These are phyloP conservation scores for Penicillium psychrofluorescens DNA, from an alignment of 495 filamentous ascomycete species.

Conservation along the genomic window DNA sequence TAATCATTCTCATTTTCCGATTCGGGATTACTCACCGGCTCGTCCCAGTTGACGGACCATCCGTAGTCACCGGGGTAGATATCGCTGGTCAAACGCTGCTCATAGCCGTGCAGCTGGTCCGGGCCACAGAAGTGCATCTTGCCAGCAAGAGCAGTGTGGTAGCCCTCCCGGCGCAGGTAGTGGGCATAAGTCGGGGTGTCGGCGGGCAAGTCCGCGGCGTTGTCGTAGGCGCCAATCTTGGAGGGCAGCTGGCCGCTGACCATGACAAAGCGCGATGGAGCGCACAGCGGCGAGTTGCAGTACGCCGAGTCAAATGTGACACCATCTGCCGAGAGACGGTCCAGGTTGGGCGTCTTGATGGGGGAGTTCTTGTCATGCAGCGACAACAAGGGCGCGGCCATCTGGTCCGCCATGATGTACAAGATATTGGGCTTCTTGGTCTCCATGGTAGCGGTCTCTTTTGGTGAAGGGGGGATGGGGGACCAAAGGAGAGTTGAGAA, in stretches of 20 bases:
- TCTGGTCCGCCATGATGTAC: slow-evolving; percentile 90
- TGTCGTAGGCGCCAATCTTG: slow-evolving; percentile 82
- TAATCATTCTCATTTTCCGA: neutral
- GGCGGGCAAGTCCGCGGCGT: slow-evolving; percentile 65
- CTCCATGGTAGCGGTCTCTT: slow-evolving; percentile 31
- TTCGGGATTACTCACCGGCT: slow-evolving; percentile 42
- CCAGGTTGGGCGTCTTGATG: slow-evolving; percentile 81
- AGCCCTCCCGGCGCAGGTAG: slow-evolving; percentile 75
- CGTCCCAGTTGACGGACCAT: slow-evolving; percentile 87
- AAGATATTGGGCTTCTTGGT: slow-evolving; percentile 62
- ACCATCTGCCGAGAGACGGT: slow-evolving; percentile 66
- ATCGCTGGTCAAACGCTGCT: slow-evolving; percentile 79
- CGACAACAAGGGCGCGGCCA: slow-evolving; percentile 76
- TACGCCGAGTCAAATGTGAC: slow-evolving; percentile 86
- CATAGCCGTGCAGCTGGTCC: slow-evolving; percentile 86
- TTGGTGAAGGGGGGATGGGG: slow-evolving; percentile 51
- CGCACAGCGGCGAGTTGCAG: slow-evolving; percentile 83
- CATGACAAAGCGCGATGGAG: slow-evolving; percentile 82
- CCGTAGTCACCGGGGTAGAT: slow-evolving; percentile 89
- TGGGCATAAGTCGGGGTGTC: slow-evolving; percentile 84
- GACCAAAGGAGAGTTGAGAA: slow-evolving; percentile 5
- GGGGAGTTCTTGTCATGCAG: slow-evolving; percentile 73
- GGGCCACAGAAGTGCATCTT: slow-evolving; percentile 93
- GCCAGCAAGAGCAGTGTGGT: slow-evolving; percentile 81
- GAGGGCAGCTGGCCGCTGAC: slow-evolving; percentile 81